Conservation (phyloP, 495 filamentous ascomycete genomes). For the Pyrenula massariospora region DNA sequence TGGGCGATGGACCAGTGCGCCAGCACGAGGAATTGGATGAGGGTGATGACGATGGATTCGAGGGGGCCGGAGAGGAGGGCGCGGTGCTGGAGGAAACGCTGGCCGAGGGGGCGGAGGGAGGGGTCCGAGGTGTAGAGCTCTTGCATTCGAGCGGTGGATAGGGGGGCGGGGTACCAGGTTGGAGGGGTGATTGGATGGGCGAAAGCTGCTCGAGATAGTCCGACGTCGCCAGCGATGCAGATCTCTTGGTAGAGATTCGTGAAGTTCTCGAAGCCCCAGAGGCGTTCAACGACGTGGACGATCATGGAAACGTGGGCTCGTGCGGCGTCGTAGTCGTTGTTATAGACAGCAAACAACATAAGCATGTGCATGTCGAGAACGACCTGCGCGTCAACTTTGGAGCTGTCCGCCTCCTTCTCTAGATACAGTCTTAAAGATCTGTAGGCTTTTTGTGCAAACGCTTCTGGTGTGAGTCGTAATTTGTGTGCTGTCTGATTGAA, state of each 20-base stretch:
- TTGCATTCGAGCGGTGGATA: neutral
- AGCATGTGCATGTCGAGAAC: neutral
- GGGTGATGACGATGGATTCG: neutral
- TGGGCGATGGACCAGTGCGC: neutral
- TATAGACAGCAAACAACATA: neutral
- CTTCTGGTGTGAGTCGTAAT: neutral
- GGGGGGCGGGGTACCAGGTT: neutral
- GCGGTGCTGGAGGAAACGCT: neutral
- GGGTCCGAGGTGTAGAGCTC: neutral
- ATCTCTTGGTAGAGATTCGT: neutral
- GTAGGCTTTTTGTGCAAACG: neutral
- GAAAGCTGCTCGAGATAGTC: neutral
- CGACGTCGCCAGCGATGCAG: neutral
- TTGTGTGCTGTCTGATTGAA: neutral
- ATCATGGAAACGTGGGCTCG: neutral
- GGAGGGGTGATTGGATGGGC: neutral
- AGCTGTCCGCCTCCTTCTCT: neutral
- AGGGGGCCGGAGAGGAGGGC: neutral
- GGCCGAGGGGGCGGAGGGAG: neutral
- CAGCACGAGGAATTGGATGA: neutral
- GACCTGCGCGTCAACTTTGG: neutral
- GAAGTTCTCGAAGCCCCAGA: neutral
- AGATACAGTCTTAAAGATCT: neutral
- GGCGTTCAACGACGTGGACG: neutral
- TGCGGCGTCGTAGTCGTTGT: neutral